A percentile compares a stretch with the other conserved stretches of the same genome.
Evolutionary conservation across 495 filamentous ascomycete genomes (phyloP).

Genomic region (Xylaria grammica): DNA sequence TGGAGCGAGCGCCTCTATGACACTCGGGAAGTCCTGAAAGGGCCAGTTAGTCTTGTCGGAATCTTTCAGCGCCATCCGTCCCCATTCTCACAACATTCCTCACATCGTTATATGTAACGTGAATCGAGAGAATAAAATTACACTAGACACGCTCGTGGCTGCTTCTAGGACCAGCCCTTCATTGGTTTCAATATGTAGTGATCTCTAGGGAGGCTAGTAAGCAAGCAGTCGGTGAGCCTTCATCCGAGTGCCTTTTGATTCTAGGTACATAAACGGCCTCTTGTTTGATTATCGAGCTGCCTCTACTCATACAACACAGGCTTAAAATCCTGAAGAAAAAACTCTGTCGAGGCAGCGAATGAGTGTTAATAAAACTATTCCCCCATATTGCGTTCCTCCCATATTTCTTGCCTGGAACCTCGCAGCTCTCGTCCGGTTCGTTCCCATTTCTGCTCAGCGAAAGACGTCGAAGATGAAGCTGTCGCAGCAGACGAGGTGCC

Average conservation of each 20-base stretch:
- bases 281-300: slow-evolving; percentile 7
- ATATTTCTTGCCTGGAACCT: background rate
- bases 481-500: background rate
- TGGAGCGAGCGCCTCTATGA: too few species aligned
- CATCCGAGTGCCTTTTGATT: background rate
- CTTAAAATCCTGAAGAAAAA: slow-evolving; percentile 12
- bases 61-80: too few species aligned
- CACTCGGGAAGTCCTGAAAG: too few species aligned
- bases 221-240: background rate
- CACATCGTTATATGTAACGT: too few species aligned
- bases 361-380: slow-evolving; percentile 18
- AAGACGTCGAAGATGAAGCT: background rate
- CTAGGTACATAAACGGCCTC: slow-evolving; percentile 11
- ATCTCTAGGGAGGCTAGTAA: background rate
- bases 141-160: background rate
- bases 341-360: slow-evolving; percentile 6
- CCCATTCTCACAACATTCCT: too few species aligned
- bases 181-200: slow-evolving; percentile 5
- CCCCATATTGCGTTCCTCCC: background rate
- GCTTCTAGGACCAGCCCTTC: background rate
- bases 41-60: too few species aligned
- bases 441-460: background rate
- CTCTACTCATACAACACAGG: slow-evolving; percentile 19
- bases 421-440: background rate
- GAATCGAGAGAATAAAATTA: background rate